Evolutionary conservation across 1,284 basidiomycete genomes (phyloP).

Genomic region (Vanrija pseudolonga): DNA sequence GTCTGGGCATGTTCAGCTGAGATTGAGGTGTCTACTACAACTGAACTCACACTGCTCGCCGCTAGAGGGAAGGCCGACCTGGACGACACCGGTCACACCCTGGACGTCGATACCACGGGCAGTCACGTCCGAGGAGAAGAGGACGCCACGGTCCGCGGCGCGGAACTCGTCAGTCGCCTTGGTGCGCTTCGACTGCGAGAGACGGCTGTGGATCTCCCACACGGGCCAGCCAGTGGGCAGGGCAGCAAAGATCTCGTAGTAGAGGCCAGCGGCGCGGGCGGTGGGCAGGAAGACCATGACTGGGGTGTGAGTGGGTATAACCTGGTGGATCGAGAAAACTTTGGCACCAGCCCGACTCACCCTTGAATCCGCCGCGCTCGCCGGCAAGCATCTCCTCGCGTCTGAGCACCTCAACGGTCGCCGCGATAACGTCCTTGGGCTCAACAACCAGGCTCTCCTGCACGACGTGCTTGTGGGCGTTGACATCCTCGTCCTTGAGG

Average conservation of each 20-base stretch:
- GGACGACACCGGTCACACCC: conserved; percentile 54
- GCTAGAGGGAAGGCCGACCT: conserved; percentile 53
- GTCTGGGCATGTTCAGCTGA: conserved; percentile 21
- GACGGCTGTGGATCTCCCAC: conserved; percentile 46
- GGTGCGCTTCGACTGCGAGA: conserved; percentile 48
- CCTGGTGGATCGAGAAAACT: background rate
- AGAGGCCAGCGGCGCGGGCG: conserved; percentile 60
- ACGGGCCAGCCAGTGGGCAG: conserved; percentile 26
- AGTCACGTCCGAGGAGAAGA: conserved; percentile 53
- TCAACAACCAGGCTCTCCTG: conserved; percentile 56
- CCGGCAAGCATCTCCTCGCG: conserved; percentile 35
- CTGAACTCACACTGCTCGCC: conserved; percentile 49
- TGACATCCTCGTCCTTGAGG: conserved; percentile 59
- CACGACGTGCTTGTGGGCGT: conserved; percentile 64
- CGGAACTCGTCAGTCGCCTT: conserved; percentile 58
- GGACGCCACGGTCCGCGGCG: conserved; percentile 51
- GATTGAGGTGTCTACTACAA: no score
- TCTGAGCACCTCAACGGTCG: conserved; percentile 46
- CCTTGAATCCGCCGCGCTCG: conserved; percentile 39
- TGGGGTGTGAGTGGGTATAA: conserved; percentile 21
- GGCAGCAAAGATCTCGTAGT: conserved; percentile 53
- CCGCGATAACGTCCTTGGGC: conserved; percentile 53
- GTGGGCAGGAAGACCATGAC: conserved; percentile 67
- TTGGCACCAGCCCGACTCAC: conserved; percentile 15
- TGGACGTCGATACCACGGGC: conserved; percentile 55